Base-by-base conservation (phyloP, 2,329 filamentous ascomycete genomes). In the Lachnellula suecica region DNA sequence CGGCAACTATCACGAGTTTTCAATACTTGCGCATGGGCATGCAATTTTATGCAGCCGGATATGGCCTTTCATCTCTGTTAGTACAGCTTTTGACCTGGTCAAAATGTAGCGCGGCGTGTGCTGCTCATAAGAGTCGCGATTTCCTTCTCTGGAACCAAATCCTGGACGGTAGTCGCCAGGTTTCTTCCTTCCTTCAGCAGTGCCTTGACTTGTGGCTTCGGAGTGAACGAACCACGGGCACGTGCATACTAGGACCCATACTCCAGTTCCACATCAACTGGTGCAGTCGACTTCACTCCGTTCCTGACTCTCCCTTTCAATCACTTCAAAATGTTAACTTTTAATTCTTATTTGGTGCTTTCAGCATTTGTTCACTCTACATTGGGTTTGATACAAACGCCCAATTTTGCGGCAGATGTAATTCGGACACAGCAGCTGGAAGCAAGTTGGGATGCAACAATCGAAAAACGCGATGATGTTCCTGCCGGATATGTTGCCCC, bases 401-500 rank as follows among this genome's bases (percentile, higher is more conserved):
- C 52, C 19, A 43, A 60, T 25, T 59, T 55, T 31, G 51, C 56
- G n/a, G 44, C 37, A 11, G 53, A 59, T 19, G 40, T 50, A 8
- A 17, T 10, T 19, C 27, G 29, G 38, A 25, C 45, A 6, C 42
- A 53, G 13, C 34, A 24, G 17, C 46, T 57, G 2, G 11, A 49
- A 41, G 13, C 15, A 10, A 29, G 44, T 9, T 9, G 38, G 8
- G 42, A 47, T 4, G 5, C 29, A 5, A 41, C 44, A 9, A 19
- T 57, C 13, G 47, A 54, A 11, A 59, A 59, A 41, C 53, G 60
- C 11, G 52, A 62, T 40, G 48, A 52, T 44, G 58, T 65, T 11
- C 62, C 63, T 11, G 55, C 58, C 10, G 62, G 61, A 38, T 66
- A 60, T 60, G 49, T 58, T n/a, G 58, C 62, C 23, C 29, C 55